Evolutionary conservation across 345 rosid species (phyloP).

Genomic region (Hevea brasiliensis): DNA sequence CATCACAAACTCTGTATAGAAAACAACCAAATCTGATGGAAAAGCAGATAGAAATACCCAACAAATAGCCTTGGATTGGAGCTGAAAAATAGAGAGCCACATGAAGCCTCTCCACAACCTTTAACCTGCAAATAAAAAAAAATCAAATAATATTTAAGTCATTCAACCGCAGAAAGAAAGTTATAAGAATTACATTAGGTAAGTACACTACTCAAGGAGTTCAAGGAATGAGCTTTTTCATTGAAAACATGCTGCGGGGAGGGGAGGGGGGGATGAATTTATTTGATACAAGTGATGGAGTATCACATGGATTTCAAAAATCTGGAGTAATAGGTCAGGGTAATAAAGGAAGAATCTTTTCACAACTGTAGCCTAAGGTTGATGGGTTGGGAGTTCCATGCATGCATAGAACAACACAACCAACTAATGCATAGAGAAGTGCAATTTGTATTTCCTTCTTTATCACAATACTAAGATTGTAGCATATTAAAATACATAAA

Average conservation of each 20-base stretch:
- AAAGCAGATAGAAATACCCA: constrained; percentile 85
- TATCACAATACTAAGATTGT: background rate
- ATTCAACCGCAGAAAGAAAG: background rate
- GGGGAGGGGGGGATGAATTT: no score
- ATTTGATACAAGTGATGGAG: no score
- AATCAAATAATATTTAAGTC: no score
- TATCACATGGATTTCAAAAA: no score
- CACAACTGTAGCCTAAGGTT: no score
- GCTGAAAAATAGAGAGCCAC: constrained; percentile 87
- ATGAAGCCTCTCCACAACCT: constrained; percentile 83
- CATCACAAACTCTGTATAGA: constrained; percentile 94
- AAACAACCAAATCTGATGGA: constrained; percentile 89
- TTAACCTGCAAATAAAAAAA: constrained; percentile 51
- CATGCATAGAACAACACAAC: background rate
- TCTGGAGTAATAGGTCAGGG: no score
- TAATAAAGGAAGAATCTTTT: no score
- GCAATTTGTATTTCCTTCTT: background rate
- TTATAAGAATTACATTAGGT: no score
- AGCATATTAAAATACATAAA: background rate
- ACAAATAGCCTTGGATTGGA: constrained; percentile 83
- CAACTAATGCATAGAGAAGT: no score
- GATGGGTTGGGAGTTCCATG: background rate
- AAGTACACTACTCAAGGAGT: no score
- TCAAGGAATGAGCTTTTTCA: no score
- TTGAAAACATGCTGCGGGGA: no score